A percentile compares a stretch with the other conserved stretches of the same genome.
phyloP scores from a whole-genome alignment of 164 flowering plant genomes.

The Protea cynaroides region DNA sequence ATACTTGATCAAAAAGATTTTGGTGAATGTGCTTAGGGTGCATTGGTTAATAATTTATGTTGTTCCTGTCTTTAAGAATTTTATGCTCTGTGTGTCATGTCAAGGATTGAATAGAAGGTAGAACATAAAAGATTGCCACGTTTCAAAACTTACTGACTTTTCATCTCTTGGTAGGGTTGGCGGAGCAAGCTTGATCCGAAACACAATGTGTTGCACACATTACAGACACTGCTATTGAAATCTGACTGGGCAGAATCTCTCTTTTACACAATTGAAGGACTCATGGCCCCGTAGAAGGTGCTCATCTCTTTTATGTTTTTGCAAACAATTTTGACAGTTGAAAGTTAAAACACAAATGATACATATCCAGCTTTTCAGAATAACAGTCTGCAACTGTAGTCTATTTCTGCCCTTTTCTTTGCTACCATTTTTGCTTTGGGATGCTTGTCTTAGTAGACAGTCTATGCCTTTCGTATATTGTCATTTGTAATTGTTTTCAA shows the following conservation, averaged over 20 bases:
- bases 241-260: conserved; percentile 71
- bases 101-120: too few relatives aligned
- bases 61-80: too few relatives aligned
- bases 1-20: too few relatives aligned
- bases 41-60: too few relatives aligned
- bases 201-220: conserved; percentile 57
- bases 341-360: neutral
- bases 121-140: too few relatives aligned
- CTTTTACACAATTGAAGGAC: conserved; percentile 60
- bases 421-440: neutral
- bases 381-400: conserved; percentile 1
- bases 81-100: too few relatives aligned
- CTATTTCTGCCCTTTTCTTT: neutral
- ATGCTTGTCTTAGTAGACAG: neutral
- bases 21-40: too few relatives aligned
- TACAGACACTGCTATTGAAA: conserved; percentile 51
- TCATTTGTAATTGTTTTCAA: neutral
- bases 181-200: conserved; percentile 74
- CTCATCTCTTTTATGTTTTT: conserved; percentile 2
- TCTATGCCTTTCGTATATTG: neutral
- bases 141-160: too few relatives aligned
- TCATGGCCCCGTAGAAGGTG: conserved; percentile 55
- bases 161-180: conserved; percentile 49
- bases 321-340: conserved; percentile 24
- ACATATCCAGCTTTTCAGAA: conserved; percentile 10